These are phyloP conservation scores for Dryas alaskensis DNA, from an alignment of 306 rosid genomes.

Conservation along the genomic window DNA sequence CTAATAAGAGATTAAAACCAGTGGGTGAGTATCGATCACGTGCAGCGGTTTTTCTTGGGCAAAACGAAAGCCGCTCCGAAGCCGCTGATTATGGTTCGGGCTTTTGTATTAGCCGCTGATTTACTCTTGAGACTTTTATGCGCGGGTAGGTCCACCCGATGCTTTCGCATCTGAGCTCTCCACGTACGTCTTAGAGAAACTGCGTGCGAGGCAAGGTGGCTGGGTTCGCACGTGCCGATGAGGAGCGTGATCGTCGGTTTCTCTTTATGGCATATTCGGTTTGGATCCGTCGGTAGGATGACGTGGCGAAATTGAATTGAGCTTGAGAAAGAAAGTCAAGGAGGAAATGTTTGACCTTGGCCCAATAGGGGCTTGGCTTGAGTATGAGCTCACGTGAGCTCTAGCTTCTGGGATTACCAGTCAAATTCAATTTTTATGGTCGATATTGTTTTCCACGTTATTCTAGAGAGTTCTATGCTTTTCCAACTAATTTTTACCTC, in stretches of 20 bases:
- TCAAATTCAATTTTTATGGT: not conserved
- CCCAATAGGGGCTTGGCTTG: not conserved
- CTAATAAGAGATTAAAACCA: not conserved
- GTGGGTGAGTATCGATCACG: conserved; percentile 1
- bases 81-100: conserved; percentile 31
- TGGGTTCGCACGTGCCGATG: not conserved
- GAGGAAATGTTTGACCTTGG: not conserved
- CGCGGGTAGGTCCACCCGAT: not conserved
- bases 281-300: not conserved
- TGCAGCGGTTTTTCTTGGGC: conserved; percentile 28
- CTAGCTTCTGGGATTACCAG: not conserved
- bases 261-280: conserved; percentile 11
- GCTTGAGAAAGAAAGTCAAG: not conserved
- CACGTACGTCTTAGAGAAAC: not conserved
- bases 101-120: conserved; percentile 32
- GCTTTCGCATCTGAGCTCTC: not conserved
- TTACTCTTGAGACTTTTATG: not conserved
- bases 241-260: not conserved
- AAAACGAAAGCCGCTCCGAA: conserved; percentile 26
- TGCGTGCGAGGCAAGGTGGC: not conserved
- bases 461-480: conserved; percentile 15
- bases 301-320: conserved; percentile 11
- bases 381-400: conserved; percentile 3
- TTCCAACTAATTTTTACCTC: not conserved
- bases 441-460: not conserved